Percentiles rank a stretch among this genome's conserved stretches.
These are phyloP conservation scores for Suillus decipiens DNA, from an alignment of 768 basidiomycete genomes.

Conservation along the genomic window DNA sequence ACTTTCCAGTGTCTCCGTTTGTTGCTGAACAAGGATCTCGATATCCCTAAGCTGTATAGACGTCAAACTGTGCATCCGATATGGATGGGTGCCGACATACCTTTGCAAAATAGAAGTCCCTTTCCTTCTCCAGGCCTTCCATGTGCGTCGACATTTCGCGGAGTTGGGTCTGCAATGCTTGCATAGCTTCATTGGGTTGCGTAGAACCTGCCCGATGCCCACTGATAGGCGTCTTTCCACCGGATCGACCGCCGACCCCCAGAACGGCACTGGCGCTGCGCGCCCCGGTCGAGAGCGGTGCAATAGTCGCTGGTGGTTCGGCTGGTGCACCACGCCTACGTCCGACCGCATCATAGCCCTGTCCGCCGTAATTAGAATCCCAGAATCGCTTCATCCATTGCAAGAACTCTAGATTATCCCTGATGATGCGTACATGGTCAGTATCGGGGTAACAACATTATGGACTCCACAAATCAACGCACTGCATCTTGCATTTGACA, in stretches of 20 bases:
- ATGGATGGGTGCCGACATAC: conserved; percentile 42
- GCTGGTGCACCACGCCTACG: conserved; percentile 76
- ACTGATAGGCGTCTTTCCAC: conserved; percentile 71
- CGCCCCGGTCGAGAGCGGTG: conserved; percentile 53
- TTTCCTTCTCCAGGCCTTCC: conserved; percentile 93
- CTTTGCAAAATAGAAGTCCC: conserved; percentile 99
- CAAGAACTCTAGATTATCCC: conserved; percentile 97
- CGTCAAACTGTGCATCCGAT: conserved; percentile 12
- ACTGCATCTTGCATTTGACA: conserved; percentile 99
- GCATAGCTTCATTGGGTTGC: conserved; percentile 65
- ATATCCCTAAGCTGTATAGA: conserved; percentile 87
- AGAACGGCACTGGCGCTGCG: conserved; percentile 38
- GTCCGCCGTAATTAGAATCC: conserved; percentile 89
- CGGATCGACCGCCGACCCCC: conserved; percentile 45
- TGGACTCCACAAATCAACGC: conserved; percentile 37
- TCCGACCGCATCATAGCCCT: conserved; percentile 82
- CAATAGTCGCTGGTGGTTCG: conserved; percentile 80
- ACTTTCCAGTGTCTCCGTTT: conserved; percentile 61
- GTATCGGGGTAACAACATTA: conserved; percentile 12
- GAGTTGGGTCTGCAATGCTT: conserved; percentile 72
- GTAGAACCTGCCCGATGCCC: conserved; percentile 70
- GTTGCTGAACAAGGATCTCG: conserved; percentile 88
- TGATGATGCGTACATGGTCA: conserved; percentile 31
- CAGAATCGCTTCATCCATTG: conserved; percentile 98
- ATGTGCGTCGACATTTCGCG: conserved; percentile 79